phyloP scores from a whole-genome alignment of 2,329 filamentous ascomycete species.

The Fusarium tjaetaba region DNA sequence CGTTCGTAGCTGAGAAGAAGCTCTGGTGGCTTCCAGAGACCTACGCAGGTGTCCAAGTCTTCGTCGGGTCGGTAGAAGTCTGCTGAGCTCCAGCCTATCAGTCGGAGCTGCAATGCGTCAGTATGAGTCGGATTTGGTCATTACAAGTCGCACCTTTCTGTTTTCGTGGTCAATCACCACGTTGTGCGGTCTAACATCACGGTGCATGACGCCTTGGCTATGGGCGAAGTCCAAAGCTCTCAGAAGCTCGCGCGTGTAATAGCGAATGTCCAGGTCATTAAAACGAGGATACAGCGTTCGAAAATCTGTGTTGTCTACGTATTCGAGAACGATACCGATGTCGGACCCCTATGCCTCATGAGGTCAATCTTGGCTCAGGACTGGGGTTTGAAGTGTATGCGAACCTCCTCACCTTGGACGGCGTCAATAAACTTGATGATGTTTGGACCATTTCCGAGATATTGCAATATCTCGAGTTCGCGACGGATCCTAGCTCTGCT shows the following conservation, averaged over 20 bases:
- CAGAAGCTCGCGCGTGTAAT: slow-evolving; percentile 6
- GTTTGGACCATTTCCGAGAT: neutral
- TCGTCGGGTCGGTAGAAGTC: neutral
- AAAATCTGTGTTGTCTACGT: slow-evolving; percentile 7
- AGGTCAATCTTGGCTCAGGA: neutral
- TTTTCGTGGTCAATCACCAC: slow-evolving; percentile 10
- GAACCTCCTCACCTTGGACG: slow-evolving; percentile 14
- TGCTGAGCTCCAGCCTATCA: slow-evolving; percentile 19
- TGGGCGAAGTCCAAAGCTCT: slow-evolving; percentile 17
- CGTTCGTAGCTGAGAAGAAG: slow-evolving; percentile 95
- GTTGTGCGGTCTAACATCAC: slow-evolving; percentile 12
- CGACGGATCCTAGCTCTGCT: neutral
- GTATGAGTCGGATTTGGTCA: too few species aligned
- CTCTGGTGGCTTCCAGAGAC: slow-evolving; percentile 75
- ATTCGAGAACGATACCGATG: slow-evolving; percentile 16
- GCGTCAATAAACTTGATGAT: slow-evolving; percentile 4
- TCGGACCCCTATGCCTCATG: neutral
- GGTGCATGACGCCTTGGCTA: slow-evolving; percentile 2
- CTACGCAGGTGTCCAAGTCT: neutral
- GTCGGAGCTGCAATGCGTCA: neutral
- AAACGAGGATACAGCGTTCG: neutral
- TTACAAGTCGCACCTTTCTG: neutral
- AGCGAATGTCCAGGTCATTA: neutral
- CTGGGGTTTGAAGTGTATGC: rapidly evolving
- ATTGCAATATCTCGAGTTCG: slow-evolving; percentile 1